Evolutionary conservation across 169 alveolate species (phyloP), one percentile per base, ranked within the genome.

Genomic region (Plasmodium malariae): DNA sequence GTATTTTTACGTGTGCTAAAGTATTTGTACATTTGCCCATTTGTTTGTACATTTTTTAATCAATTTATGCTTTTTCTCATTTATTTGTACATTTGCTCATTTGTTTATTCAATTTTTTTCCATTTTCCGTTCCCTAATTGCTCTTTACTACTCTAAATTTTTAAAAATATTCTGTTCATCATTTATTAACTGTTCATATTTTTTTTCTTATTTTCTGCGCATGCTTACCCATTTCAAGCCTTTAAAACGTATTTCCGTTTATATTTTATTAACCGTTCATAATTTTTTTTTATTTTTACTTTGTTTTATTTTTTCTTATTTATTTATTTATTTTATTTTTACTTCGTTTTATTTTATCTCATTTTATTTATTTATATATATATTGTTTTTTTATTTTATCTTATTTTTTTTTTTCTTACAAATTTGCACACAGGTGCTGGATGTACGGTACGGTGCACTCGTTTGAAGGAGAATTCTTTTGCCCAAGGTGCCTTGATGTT

Each of bases 401-500:
- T 37, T 32, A 2, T 21, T 32, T 45, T 59, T 60, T 43, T 36
- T 40, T 24, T 45, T 76, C 60, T 60, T 60, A 6, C 21, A 5
- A 12, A n/a, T 9, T 49, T 45, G 17, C 48, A 12, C 34, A 37
- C 68, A 78, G 89, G 76, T 78, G 89, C 48, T 78, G 89, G 89
- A 78, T 78, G 89, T 78, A 62, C 59, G 89, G 89, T 14, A 78
- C 78, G 54, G 80, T 63, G 43, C 40, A 68, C 24, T 54, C 54
- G 21, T 78, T 78, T 43, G 76, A 78, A 65, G 89, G 76, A n/a
- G 76, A 43, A 11, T 68, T 62, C 54, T 36, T 78, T 40, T 78
- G 89, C 68, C 89, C 89, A 34, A 78, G 89, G 40, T 78, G 89
- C 37, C 34, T 55, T 12, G 26, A 54, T 43, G 76, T 78, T n/a